Conservation (phyloP, 192 early-diverging fungal species). For the Rhizoclosmatium globosum region DNA sequence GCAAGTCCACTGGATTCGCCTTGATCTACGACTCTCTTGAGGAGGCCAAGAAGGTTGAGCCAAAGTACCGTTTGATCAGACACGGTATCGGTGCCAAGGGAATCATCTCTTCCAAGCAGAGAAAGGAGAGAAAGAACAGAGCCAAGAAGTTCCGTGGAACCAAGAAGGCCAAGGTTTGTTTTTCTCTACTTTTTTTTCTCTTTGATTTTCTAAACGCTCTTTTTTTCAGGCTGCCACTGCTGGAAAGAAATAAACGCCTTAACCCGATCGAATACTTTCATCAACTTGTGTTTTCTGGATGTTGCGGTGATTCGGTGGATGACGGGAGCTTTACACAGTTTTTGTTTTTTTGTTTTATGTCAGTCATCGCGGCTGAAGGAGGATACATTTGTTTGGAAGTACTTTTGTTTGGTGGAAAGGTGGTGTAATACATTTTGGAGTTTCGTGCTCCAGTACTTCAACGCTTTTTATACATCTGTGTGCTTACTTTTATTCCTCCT, state of each 20-base stretch:
- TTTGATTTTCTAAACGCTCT: not conserved
- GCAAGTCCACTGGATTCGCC: conserved; percentile 93
- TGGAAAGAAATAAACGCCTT: conserved; percentile 31
- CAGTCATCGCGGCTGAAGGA: too few species aligned
- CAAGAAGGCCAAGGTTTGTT: conserved; percentile 78
- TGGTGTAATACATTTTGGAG: not conserved
- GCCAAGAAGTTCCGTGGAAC: conserved; percentile 98
- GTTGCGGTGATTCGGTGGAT: not conserved
- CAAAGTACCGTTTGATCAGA: conserved; percentile 94
- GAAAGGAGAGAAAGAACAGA: conserved; percentile 99
- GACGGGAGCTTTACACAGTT: not conserved
- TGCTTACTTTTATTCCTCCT: too few species aligned
- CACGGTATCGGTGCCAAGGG: conserved; percentile 73
- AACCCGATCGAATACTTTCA: not conserved
- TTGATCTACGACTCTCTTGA: conserved; percentile 96
- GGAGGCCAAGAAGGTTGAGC: conserved; percentile 97
- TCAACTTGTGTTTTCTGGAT: not conserved
- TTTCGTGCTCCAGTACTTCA: not conserved
- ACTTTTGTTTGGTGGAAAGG: not conserved
- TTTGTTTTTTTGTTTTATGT: too few species aligned
- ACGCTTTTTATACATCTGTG: too few species aligned
- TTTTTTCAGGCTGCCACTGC: conserved; percentile 29
- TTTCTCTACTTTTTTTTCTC: not conserved
- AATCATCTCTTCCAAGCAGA: conserved; percentile 93
- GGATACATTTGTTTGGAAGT: too few species aligned